Evolutionary conservation across 495 filamentous ascomycete species (phyloP), one percentile per base, ranked within the genome.

Genomic region (Clohesyomyces aquaticus): DNA sequence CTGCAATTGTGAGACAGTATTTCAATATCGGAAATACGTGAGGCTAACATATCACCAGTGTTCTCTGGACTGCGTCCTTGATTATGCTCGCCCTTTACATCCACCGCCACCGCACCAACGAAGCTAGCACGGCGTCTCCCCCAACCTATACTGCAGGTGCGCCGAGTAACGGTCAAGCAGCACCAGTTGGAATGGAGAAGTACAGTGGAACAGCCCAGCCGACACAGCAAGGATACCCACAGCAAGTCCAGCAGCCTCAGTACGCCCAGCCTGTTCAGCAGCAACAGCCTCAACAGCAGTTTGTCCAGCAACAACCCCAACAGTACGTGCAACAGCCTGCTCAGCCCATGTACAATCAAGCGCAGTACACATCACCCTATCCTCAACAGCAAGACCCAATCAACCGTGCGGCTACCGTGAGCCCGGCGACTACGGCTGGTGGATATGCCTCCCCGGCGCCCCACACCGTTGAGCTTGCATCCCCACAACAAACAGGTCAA

Each of bases 101-200:
- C 12, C 59, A 61, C 48, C 59, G 60, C 46, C 54, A 64, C 26
- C 59, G 59, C 22, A 16, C 28, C 38, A 29, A 35, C 32, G 23
- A 10, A 8, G 42, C 49, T 21, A 27, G n/a, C 18, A 1, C 41
- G 23, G 19, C 23, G 3, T 12, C 54, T 1, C 56, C 63, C 12
- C 63, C 63, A n/a, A 19, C 29, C 3, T 57, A 66, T 26, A 32
- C 28, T 14, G 59, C n/a, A 26, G 16, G 21, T n/a, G 25, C 48
- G 3, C 41, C 28, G 28, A 60, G 10, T 45, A n/a, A 29, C n/a
- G 47, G 49, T n/a, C 32, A 23, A 10, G 63, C 21, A 1, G 63
- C 55, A 3, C 55, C 55, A n/a, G n/a, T n/a, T n/a, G n/a, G n/a
- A n/a, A 35, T 59, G 49, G 63, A 66, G 59, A 62, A 67, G 38